Percentiles rank a stretch among this genome's conserved stretches.
These are phyloP conservation scores for Tausonia pullulans DNA, from an alignment of 1,284 basidiomycete species.

Conservation along the genomic window DNA sequence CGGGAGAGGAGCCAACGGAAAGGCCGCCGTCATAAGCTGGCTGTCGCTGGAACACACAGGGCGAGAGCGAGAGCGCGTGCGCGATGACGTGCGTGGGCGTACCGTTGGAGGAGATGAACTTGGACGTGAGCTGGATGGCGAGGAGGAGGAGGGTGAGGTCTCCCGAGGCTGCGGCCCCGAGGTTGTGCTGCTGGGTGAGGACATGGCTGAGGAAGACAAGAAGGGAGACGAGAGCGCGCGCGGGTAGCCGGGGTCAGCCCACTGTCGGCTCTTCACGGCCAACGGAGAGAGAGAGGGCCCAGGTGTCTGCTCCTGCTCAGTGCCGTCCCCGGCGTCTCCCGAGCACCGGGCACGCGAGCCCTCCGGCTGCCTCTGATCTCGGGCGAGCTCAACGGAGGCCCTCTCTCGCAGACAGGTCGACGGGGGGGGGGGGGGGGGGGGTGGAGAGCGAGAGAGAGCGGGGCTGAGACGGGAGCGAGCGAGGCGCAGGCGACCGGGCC, in stretches of 20 bases:
- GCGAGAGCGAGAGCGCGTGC: no score
- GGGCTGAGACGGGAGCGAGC: no score
- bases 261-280: background rate
- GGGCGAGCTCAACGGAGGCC: no score
- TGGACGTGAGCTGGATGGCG: conserved; percentile 70
- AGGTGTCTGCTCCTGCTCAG: background rate
- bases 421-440: no score
- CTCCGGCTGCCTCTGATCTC: background rate
- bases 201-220: conserved; percentile 49
- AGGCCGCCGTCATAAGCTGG: no score
- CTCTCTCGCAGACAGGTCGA: no score
- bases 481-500: no score
- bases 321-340: background rate
- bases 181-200: conserved; percentile 64
- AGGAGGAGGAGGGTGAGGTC: conserved; percentile 90
- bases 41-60: no score
- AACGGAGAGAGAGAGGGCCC: background rate
- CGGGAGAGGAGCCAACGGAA: background rate
- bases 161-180: conserved; percentile 71
- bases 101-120: conserved; percentile 92
- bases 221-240: background rate
- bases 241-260: no score
- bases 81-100: no score
- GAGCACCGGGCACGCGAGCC: background rate
- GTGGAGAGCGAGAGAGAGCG: no score